phyloP scores from a whole-genome alignment of 2,329 filamentous ascomycete genomes.

The Sordariomycetes sp. region DNA sequence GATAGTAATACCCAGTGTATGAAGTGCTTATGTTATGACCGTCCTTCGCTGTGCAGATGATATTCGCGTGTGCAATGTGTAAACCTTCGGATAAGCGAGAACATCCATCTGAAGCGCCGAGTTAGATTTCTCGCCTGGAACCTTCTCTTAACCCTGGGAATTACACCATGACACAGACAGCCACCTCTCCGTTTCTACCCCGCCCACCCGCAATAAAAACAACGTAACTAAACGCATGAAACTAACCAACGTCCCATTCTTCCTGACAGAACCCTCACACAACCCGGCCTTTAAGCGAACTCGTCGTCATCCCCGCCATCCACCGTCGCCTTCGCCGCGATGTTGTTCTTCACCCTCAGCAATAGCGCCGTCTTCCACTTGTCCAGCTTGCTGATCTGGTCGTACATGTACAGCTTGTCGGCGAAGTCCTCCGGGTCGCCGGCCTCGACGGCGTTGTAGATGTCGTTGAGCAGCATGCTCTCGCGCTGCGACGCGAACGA shows the following conservation, averaged over 20 bases:
- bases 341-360: slow-evolving; percentile 71
- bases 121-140: too few species aligned
- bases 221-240: neutral
- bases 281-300: slow-evolving; percentile 7
- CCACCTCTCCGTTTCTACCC: neutral
- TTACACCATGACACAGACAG: neutral
- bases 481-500: slow-evolving; percentile 71
- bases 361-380: slow-evolving; percentile 93
- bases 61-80: neutral
- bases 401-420: slow-evolving; percentile 79
- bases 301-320: slow-evolving; percentile 20
- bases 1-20: neutral
- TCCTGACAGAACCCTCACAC: neutral
- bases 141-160: neutral
- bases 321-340: slow-evolving; percentile 46
- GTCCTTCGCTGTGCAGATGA: neutral
- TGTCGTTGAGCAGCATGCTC: slow-evolving; percentile 67
- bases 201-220: neutral
- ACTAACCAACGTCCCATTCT: neutral
- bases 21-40: neutral
- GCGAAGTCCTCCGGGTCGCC: slow-evolving; percentile 75
- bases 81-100: neutral
- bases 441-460: slow-evolving; percentile 63
- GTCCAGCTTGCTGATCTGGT: slow-evolving; percentile 87
- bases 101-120: neutral